phyloP scores from a whole-genome alignment of 345 rosid species.

The Physaria fendleri region DNA sequence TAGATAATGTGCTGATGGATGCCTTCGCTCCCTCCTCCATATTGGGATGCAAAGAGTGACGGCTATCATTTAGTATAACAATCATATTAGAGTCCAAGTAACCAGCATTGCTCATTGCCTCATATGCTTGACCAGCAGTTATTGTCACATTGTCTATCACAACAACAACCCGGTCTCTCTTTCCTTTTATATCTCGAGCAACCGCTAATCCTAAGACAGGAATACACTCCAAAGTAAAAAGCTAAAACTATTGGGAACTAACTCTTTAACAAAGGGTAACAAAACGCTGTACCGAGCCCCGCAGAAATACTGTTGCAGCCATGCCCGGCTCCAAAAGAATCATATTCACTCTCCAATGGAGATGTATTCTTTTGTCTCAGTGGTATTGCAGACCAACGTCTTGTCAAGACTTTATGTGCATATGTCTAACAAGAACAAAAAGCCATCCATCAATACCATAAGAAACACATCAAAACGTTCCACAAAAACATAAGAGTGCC shows the following conservation, averaged over 20 bases:
- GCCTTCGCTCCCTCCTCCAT: constrained; percentile 67
- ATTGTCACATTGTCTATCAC: constrained; percentile 78
- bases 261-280: constrained; percentile 1
- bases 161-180: constrained; percentile 60
- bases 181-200: constrained; percentile 87
- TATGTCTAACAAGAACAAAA: constrained; percentile 51
- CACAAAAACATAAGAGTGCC: not conserved
- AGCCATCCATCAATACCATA: not conserved
- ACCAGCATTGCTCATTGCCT: constrained; percentile 95
- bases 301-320: constrained; percentile 92
- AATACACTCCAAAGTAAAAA: not conserved
- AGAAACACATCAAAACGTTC: not conserved
- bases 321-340: constrained; percentile 87
- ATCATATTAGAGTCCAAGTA: constrained; percentile 85
- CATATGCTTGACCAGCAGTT: constrained; percentile 90
- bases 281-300: constrained; percentile 65
- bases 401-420: constrained; percentile 81
- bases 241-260: not conserved
- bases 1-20: constrained; percentile 71
- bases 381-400: constrained; percentile 64
- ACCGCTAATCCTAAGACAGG: constrained; percentile 64
- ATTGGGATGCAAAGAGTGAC: constrained; percentile 68
- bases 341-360: constrained; percentile 68
- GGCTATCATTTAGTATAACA: constrained; percentile 81
- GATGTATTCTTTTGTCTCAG: constrained; percentile 57